These are phyloP conservation scores for Torulaspora maleeae DNA, from an alignment of 805 yeast species.

Conservation along the genomic window DNA sequence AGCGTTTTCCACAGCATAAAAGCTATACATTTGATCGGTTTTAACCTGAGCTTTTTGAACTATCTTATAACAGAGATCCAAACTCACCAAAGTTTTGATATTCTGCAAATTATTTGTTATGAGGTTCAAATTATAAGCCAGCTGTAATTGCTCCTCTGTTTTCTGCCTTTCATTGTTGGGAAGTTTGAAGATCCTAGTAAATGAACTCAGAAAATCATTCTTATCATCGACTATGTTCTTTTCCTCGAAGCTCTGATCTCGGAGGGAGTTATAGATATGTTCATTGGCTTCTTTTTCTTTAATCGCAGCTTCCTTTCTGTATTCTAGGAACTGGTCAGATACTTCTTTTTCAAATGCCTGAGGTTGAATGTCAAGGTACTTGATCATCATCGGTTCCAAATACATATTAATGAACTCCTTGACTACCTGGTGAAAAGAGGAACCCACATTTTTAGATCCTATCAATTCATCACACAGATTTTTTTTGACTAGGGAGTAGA, in stretches of 20 bases:
- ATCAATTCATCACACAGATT: slow-evolving; percentile 37
- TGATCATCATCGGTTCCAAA: slow-evolving; percentile 35
- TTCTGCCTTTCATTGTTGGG: slow-evolving; percentile 26
- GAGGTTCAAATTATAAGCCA: slow-evolving; percentile 77
- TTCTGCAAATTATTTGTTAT: slow-evolving; percentile 70
- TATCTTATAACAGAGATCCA: slow-evolving; percentile 70
- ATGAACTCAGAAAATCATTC: slow-evolving; percentile 57
- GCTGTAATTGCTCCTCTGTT: slow-evolving; percentile 42
- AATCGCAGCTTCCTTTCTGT: slow-evolving; percentile 26
- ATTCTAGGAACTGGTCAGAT: slow-evolving; percentile 24
- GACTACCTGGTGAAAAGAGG: slow-evolving; percentile 29
- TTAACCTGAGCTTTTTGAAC: slow-evolving; percentile 64
- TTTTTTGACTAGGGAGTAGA: slow-evolving; percentile 31
- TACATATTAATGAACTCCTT: slow-evolving; percentile 38
- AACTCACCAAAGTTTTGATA: slow-evolving; percentile 69
- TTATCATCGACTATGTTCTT: slow-evolving; percentile 34
- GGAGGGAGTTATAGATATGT: slow-evolving; percentile 38
- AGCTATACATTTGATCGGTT: slow-evolving; percentile 53
- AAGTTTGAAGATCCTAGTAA: slow-evolving; percentile 55
- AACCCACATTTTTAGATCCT: slow-evolving; percentile 38
- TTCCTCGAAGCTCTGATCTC: slow-evolving; percentile 35
- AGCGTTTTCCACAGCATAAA: slow-evolving; percentile 37
- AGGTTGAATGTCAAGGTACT: slow-evolving; percentile 34
- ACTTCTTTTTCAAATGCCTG: slow-evolving; percentile 31
- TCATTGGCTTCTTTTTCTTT: slow-evolving; percentile 42